phyloP scores from a whole-genome alignment of 352 stramenopile species.

The Ochromonadaceae sp. region DNA sequence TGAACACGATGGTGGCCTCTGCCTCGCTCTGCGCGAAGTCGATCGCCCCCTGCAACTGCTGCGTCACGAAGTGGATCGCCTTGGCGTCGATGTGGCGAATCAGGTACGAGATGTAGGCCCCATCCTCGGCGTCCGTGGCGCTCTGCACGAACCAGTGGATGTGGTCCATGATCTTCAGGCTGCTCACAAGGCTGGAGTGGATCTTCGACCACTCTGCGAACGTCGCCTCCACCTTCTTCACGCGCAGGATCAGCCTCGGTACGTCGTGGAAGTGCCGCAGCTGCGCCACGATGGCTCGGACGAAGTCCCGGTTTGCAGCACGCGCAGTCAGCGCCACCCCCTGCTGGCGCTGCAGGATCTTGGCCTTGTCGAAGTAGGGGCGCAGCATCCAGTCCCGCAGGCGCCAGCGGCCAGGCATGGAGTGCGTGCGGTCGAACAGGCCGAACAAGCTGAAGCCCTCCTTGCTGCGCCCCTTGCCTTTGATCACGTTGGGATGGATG shows the following conservation, averaged over 20 bases:
- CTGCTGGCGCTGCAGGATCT: conserved; percentile 4
- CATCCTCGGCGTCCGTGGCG: no score
- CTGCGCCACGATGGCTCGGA: background rate
- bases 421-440: conserved; percentile 8
- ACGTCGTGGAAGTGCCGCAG: conserved; percentile 4
- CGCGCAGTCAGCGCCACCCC: background rate
- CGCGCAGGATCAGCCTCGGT: background rate
- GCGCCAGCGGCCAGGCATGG: background rate
- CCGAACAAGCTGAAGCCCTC: conserved; percentile 16
- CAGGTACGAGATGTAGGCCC: background rate
- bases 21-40: background rate
- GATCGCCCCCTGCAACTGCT: background rate
- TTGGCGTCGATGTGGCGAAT: background rate
- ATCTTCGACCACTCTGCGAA: conserved; percentile 1
- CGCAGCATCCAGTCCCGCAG: conserved; percentile 9
- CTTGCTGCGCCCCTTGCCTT: background rate
- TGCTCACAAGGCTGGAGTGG: background rate
- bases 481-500: conserved; percentile 11
- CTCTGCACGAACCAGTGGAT: no score
- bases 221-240: conserved; percentile 7
- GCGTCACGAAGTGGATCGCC: background rate
- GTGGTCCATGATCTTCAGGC: background rate
- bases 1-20: background rate
- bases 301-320: background rate
- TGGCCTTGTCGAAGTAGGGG: background rate